Evolutionary conservation across 208 protist species (phyloP).

Genomic region (Trypanosoma rangeli): DNA sequence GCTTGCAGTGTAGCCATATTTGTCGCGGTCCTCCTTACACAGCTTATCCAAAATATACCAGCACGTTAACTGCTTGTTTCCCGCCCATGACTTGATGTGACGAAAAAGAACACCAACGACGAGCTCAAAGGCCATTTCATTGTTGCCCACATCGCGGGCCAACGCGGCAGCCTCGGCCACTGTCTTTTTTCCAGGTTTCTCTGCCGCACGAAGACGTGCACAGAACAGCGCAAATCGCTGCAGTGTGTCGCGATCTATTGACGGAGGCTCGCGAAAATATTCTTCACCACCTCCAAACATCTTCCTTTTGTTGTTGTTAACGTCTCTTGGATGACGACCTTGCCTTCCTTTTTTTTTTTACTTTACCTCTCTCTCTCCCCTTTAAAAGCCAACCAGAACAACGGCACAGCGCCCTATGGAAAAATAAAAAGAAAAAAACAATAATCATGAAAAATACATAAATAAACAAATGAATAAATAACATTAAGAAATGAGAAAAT

Average conservation of each 20-base stretch:
- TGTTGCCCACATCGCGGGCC: conserved; percentile 76
- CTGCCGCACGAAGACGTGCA: conserved; percentile 56
- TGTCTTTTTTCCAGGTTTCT: conserved; percentile 79
- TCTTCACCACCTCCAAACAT: conserved; percentile 93
- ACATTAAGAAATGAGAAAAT: conserved; percentile 7
- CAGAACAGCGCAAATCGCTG: conserved; percentile 75
- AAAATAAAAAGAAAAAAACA: conserved; percentile 13
- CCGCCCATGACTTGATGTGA: conserved; percentile 88
- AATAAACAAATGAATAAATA: conserved; percentile 1
- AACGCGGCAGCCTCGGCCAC: conserved; percentile 51
- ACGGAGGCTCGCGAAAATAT: conserved; percentile 85
- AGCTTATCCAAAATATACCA: conserved; percentile 93
- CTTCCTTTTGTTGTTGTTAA: conserved; percentile 6
- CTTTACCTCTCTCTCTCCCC: background rate
- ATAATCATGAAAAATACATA: background rate
- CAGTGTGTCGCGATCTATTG: conserved; percentile 81
- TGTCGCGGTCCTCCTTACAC: conserved; percentile 85
- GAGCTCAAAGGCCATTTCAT: conserved; percentile 68
- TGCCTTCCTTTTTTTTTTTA: background rate
- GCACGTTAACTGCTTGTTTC: conserved; percentile 80
- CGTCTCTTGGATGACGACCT: background rate
- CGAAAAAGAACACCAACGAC: conserved; percentile 86
- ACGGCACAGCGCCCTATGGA: conserved; percentile 12
- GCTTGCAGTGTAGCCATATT: conserved; percentile 79
- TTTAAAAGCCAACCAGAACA: background rate